A percentile compares a stretch with the other conserved stretches of the same genome.
Evolutionary conservation across 2,329 filamentous ascomycete species (phyloP).

Genomic region (Neobulgaria alba): DNA sequence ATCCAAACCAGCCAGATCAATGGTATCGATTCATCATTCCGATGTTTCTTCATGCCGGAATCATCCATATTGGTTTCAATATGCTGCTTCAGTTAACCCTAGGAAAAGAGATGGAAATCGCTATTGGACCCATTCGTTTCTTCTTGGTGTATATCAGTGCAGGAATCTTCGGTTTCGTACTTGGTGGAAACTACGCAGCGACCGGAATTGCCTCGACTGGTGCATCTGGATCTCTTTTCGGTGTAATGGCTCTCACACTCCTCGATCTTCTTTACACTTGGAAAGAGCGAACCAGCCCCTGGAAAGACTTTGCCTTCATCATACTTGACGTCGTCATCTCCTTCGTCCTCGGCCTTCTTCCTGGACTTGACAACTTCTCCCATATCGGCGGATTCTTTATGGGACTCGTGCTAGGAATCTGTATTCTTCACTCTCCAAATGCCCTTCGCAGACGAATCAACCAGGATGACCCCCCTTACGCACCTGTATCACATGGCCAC

Average conservation of each 20-base stretch:
- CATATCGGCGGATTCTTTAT: conserved; percentile 95
- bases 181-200: conserved; percentile 88
- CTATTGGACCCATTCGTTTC: conserved; percentile 83
- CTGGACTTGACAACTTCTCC: conserved; percentile 92
- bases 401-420: conserved; percentile 80
- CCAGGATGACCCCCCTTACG: conserved; percentile 59
- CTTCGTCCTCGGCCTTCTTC: conserved; percentile 84
- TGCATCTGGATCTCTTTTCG: conserved; percentile 84
- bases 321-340: conserved; percentile 78
- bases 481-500: conserved; percentile 46
- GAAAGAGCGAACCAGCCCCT: conserved; percentile 66
- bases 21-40: conserved; percentile 96
- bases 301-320: conserved; percentile 82
- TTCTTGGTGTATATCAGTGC: conserved; percentile 81
- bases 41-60: conserved; percentile 89
- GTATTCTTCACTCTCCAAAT: conserved; percentile 80
- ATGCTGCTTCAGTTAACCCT: conserved; percentile 84
- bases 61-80: conserved; percentile 96
- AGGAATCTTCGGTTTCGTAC: conserved; percentile 91
- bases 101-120: conserved; percentile 83
- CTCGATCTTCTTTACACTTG: conserved; percentile 92
- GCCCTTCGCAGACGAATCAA: conserved; percentile 67
- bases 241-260: conserved; percentile 78
- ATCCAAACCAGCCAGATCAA: conserved; percentile 59
- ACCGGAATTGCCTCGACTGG: conserved; percentile 76